A percentile compares a stretch with the other conserved stretches of the same genome.
Conservation (phyloP, 2,329 filamentous ascomycete species). For the Apiospora sp. region DNA sequence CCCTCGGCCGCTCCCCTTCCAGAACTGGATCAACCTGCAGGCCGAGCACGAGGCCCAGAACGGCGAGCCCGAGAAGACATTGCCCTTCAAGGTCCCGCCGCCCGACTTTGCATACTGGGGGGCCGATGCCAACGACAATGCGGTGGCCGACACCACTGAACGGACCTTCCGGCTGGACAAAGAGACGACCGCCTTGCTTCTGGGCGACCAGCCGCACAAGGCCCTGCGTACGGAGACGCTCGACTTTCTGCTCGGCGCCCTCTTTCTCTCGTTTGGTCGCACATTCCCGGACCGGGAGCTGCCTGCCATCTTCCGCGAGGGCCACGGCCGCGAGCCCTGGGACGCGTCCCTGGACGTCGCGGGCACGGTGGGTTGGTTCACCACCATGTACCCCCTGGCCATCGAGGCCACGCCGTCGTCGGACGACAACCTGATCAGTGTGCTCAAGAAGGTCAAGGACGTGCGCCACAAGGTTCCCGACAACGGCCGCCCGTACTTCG, state of each 20-base stretch:
- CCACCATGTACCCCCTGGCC: neutral
- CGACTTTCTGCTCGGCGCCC: neutral
- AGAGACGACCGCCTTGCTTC: neutral
- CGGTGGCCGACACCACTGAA: neutral
- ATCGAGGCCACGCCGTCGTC: neutral
- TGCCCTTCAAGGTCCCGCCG: neutral
- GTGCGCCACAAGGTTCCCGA: neutral
- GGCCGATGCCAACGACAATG: neutral
- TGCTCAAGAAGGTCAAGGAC: neutral
- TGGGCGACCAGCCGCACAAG: neutral
- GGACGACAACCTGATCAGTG: neutral
- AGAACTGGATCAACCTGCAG: neutral
- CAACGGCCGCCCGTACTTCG: neutral
- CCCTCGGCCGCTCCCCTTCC: neutral
- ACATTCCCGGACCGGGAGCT: neutral
- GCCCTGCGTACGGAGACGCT: neutral
- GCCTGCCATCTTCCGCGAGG: neutral
- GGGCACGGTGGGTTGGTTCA: neutral
- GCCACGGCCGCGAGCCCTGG: neutral
- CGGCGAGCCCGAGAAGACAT: neutral
- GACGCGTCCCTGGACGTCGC: neutral
- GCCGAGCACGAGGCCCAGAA: neutral
- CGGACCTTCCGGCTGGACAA: neutral
- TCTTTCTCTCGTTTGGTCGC: neutral
- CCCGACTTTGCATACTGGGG: neutral